phyloP scores from a whole-genome alignment of 1,284 basidiomycete genomes.

The Grifola frondosa region DNA sequence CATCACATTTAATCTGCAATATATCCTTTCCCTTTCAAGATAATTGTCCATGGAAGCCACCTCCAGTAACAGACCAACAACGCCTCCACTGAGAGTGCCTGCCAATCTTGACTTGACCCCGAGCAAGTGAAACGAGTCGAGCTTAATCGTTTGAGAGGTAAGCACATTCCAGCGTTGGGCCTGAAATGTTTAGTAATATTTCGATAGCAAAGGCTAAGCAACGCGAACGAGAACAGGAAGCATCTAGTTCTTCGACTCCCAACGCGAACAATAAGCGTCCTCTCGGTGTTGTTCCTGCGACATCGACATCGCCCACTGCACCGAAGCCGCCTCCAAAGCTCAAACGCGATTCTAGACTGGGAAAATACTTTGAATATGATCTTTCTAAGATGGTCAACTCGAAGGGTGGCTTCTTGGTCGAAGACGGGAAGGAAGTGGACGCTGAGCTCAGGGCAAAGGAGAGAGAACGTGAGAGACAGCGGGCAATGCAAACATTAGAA shows the following conservation, averaged over 20 bases:
- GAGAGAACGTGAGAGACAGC: constrained; percentile 71
- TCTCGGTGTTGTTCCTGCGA: constrained; percentile 40
- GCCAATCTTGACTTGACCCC: constrained; percentile 30
- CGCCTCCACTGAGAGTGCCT: constrained; percentile 27
- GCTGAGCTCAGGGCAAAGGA: constrained; percentile 69
- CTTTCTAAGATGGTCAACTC: constrained; percentile 96
- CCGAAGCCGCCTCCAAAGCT: constrained; percentile 51
- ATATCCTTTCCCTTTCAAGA: not conserved
- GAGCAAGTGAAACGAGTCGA: constrained; percentile 43
- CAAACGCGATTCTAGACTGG: constrained; percentile 69
- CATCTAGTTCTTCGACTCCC: constrained; percentile 42
- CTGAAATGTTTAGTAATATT: constrained; percentile 63
- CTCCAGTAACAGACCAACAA: constrained; percentile 20
- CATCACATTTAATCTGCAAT: too few relatives aligned
- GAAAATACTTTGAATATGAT: constrained; percentile 94
- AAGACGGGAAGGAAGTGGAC: constrained; percentile 76
- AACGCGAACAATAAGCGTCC: constrained; percentile 37
- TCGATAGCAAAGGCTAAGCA: constrained; percentile 36
- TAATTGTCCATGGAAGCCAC: constrained; percentile 20
- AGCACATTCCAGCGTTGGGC: constrained; percentile 29
- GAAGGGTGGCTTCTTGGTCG: constrained; percentile 89
- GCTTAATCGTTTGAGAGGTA: constrained; percentile 43
- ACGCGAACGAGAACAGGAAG: constrained; percentile 45
- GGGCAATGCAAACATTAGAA: constrained; percentile 66
- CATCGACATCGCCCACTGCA: constrained; percentile 60